These are phyloP conservation scores for Aspergillus tamarii DNA, from an alignment of 2,329 filamentous ascomycete species.

Conservation along the genomic window DNA sequence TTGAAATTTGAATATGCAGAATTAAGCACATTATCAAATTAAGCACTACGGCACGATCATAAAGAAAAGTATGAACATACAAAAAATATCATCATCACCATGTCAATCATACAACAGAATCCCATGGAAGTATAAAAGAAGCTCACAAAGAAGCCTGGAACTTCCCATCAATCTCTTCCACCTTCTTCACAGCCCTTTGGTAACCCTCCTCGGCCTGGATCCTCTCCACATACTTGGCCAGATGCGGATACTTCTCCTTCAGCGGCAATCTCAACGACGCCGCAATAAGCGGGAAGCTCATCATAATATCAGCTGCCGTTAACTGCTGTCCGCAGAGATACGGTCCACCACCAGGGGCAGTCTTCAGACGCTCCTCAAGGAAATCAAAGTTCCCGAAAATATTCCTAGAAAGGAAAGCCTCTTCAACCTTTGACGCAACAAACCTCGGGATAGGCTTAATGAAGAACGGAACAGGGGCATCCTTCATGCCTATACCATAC, in stretches of 20 bases:
- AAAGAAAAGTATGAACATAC: not conserved
- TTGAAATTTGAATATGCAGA: not conserved
- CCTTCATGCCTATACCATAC: conserved; percentile 45
- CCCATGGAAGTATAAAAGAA: not conserved
- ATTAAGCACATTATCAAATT: not conserved
- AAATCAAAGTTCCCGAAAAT: conserved; percentile 47
- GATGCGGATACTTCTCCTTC: conserved; percentile 40
- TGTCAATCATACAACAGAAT: not conserved
- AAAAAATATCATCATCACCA: not conserved
- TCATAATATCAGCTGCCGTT: conserved; percentile 51
- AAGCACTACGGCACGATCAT: not conserved
- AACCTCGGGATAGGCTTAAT: conserved; percentile 64
- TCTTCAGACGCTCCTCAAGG: conserved; percentile 49
- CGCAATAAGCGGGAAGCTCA: conserved; percentile 51
- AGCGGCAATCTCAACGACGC: conserved; percentile 38
- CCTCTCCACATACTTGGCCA: conserved; percentile 41
- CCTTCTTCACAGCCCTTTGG: conserved; percentile 44
- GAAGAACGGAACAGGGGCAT: conserved; percentile 67
- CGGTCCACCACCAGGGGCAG: conserved; percentile 41
- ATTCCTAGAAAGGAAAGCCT: conserved; percentile 44
- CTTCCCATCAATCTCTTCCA: conserved; percentile 44
- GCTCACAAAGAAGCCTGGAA: conserved; percentile 35
- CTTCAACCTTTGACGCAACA: conserved; percentile 53
- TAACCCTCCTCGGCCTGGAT: conserved; percentile 44
- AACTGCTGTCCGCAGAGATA: conserved; percentile 49